Evolutionary conservation across 257 asterid species (phyloP).

Genomic region (Primulina eburnea): DNA sequence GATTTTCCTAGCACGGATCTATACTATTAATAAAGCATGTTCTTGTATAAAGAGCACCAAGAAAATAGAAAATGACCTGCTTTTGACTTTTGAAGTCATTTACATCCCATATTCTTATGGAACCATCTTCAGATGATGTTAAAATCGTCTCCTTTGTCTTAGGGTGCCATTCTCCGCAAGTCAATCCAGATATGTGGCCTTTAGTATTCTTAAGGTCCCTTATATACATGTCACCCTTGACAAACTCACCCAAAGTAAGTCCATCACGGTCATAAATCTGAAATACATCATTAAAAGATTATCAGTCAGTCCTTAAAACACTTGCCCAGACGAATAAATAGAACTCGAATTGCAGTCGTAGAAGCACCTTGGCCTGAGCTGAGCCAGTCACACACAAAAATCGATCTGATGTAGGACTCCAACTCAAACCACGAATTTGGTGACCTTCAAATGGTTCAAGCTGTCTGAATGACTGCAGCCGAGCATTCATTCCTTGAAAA

Average conservation of each 20-base stretch:
- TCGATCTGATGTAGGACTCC: conserved; percentile 95
- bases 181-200: conserved; percentile 95
- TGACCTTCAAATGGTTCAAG: conserved; percentile 97
- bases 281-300: conserved; percentile 21
- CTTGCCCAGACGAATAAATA: conserved; percentile 14
- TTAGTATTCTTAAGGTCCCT: conserved; percentile 94
- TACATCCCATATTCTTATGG: conserved; percentile 92
- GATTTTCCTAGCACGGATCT: neutral
- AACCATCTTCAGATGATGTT: conserved; percentile 97
- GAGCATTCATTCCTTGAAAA: conserved; percentile 97
- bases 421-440: conserved; percentile 93
- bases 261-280: conserved; percentile 99
- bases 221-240: conserved; percentile 96
- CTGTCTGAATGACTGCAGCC: conserved; percentile 90
- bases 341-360: conserved; percentile 13
- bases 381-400: conserved; percentile 97
- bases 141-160: conserved; percentile 78
- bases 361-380: conserved; percentile 90
- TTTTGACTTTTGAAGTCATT: conserved; percentile 88
- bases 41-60: neutral
- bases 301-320: conserved; percentile 20
- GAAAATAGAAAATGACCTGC: conserved; percentile 55
- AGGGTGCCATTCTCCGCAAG: conserved; percentile 98
- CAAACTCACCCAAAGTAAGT: conserved; percentile 84
- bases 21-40: no score